Evolutionary conservation across 768 basidiomycete genomes (phyloP), one percentile per base, ranked within the genome.

Genomic region (Gymnopilus junonius): DNA sequence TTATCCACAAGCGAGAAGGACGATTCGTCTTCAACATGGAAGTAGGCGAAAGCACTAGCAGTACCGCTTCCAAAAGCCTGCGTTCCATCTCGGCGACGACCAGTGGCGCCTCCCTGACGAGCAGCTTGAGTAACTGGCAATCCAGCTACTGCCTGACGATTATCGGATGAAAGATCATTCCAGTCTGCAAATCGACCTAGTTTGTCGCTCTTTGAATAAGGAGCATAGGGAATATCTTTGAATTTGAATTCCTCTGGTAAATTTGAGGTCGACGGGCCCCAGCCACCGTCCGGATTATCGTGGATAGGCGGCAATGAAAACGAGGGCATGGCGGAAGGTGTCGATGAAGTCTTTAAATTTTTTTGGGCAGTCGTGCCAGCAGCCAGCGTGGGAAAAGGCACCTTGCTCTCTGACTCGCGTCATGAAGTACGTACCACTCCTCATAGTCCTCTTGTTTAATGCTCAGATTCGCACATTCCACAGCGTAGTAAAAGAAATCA

Each of bases 191-290:
- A 93, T 57, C 97, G 90, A 57, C 94, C 95, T 59, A 99, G 89
- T 77, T 98, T 98, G 83, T 99, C 97, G 37, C 94, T 90, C 87
- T 99, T 99, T 79, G 95, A 95, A 84, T 94, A 99, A 4, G 96
- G 96, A 0, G 97, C 96, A 73, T 99, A 99, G 48, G 97, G 97
- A 63, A 99, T 97, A 70, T 98, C 97, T 77, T 94, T 95, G 85
- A 97, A 97, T 79, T 96, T 95, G 80, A 97, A 98, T 66, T 94
- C 90, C 46, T 91, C 83, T 1, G 97, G 95, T 21, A 96, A 80
- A 75, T 92, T 91, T n/a, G 73, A 83, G 0, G 90, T 85, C 3
- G 90, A 87, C 6, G 95, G 93, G 1, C 94, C 94, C 96, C 96
- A 98, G 58, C 93, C 92, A 34, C 93, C 94, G 70, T 96, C 95